Conservation (phyloP, 805 yeast genomes). For the Yarrowia alimentaria region DNA sequence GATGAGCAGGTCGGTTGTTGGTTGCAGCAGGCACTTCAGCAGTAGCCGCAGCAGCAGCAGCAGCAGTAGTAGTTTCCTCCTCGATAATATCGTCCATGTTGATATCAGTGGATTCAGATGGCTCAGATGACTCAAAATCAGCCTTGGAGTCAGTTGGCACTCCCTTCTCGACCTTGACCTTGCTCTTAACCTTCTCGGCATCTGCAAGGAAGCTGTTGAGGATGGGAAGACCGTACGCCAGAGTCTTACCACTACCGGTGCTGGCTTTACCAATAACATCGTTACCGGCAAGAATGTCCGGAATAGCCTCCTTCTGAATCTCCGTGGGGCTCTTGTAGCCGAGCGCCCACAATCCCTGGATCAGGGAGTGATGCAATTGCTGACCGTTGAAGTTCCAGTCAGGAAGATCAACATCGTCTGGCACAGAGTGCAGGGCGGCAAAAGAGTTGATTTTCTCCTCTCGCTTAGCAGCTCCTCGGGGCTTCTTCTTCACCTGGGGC, state of each 20-base stretch:
- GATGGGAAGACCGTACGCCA: conserved; percentile 93
- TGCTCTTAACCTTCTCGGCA: background rate
- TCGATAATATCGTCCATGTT: too few relatives aligned
- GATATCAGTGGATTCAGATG: too few relatives aligned
- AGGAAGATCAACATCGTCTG: conserved; percentile 35
- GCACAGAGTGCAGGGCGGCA: conserved; percentile 30
- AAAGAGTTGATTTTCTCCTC: conserved; percentile 28
- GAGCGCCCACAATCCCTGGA: conserved; percentile 59
- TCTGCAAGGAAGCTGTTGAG: conserved; percentile 37
- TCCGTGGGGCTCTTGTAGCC: conserved; percentile 74
- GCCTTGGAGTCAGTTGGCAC: too few relatives aligned
- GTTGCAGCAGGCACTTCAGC: too few relatives aligned
- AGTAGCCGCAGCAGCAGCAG: too few relatives aligned
- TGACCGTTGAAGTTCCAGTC: conserved; percentile 43
- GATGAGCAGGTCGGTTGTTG: conserved; percentile 52
- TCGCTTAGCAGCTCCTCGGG: background rate
- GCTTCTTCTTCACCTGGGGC: conserved; percentile 30
- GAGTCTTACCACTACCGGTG: conserved; percentile 96
- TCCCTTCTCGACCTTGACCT: background rate
- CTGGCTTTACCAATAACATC: conserved; percentile 95
- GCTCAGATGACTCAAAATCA: too few relatives aligned
- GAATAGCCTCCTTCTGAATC: conserved; percentile 75
- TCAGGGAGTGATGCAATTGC: conserved; percentile 51
- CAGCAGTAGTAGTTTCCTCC: too few relatives aligned
- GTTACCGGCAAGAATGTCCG: conserved; percentile 64